Evolutionary conservation across 768 basidiomycete species (phyloP).

Genomic region (Cystofilobasidium ferigula): DNA sequence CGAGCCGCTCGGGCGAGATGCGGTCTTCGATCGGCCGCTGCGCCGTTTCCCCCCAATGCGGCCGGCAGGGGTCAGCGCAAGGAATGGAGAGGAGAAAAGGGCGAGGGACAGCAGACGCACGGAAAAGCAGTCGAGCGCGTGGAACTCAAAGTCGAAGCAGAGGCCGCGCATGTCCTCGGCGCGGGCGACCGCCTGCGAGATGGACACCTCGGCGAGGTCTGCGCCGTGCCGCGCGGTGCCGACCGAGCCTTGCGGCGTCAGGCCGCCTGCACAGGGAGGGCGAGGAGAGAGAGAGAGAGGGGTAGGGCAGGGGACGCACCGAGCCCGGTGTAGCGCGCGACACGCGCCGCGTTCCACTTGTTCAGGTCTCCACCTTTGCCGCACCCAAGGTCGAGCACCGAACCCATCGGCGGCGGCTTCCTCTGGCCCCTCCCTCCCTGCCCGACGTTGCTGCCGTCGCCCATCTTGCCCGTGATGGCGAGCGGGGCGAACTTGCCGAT

Average conservation of each 20-base stretch:
- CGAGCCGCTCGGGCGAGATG: constrained; percentile 49
- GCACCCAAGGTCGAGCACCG: constrained; percentile 41
- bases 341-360: constrained; percentile 83
- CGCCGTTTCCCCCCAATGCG: too few species aligned
- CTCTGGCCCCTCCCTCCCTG: neutral
- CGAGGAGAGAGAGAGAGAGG: neutral
- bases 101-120: constrained; percentile 33
- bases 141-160: constrained; percentile 67
- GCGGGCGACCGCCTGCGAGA: constrained; percentile 74
- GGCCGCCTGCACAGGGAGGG: too few species aligned
- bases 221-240: constrained; percentile 2
- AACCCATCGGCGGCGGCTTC: neutral
- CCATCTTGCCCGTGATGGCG: constrained; percentile 32
- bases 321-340: constrained; percentile 66
- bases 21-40: constrained; percentile 56
- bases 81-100: neutral
- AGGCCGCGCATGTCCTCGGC: constrained; percentile 32
- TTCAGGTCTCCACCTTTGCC: constrained; percentile 97
- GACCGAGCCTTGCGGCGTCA: constrained; percentile 1
- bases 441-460: neutral
- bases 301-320: constrained; percentile 44
- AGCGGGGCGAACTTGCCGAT: constrained; percentile 81
- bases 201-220: constrained; percentile 84
- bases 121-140: constrained; percentile 76
- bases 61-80: constrained; percentile 7